Conservation (phyloP, 805 yeast genomes). For the Candida easanensis region DNA sequence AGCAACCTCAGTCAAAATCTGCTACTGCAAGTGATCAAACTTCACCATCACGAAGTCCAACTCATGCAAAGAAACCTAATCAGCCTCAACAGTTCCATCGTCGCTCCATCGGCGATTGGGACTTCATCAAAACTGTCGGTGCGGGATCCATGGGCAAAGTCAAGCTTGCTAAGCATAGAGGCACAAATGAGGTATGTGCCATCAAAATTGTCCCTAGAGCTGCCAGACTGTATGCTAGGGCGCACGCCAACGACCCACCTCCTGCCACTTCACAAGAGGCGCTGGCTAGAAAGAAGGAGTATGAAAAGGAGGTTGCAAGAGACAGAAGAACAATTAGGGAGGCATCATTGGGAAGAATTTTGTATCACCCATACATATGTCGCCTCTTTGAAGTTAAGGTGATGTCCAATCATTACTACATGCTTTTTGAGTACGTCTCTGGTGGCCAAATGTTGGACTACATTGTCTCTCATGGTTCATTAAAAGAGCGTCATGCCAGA, state of each 20-base stretch:
- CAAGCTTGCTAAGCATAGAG: slow-evolving; percentile 82
- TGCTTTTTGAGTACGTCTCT: slow-evolving; percentile 93
- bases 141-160: slow-evolving; percentile 99
- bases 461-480: slow-evolving; percentile 92
- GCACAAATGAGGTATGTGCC: slow-evolving; percentile 82
- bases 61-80: slow-evolving; percentile 20
- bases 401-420: slow-evolving; percentile 95
- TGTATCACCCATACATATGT: slow-evolving; percentile 91
- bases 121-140: slow-evolving; percentile 89
- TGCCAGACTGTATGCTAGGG: slow-evolving; percentile 68
- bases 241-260: slow-evolving; percentile 67
- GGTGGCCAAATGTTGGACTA: slow-evolving; percentile 98
- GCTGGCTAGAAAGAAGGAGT: slow-evolving; percentile 61
- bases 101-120: slow-evolving; percentile 95
- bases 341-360: slow-evolving; percentile 86
- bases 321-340: slow-evolving; percentile 93
- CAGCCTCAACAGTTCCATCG: slow-evolving; percentile 57
- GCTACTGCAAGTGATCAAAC: neutral
- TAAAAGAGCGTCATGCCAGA: slow-evolving; percentile 91
- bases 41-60: slow-evolving; percentile 11
- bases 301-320: slow-evolving; percentile 80
- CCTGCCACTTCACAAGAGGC: slow-evolving; percentile 57
- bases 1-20: slow-evolving; percentile 5
- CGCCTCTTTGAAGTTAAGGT: slow-evolving; percentile 90
- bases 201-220: slow-evolving; percentile 93